Conservation (phyloP, 805 yeast species). For the Metschnikowia kunwiensis region DNA sequence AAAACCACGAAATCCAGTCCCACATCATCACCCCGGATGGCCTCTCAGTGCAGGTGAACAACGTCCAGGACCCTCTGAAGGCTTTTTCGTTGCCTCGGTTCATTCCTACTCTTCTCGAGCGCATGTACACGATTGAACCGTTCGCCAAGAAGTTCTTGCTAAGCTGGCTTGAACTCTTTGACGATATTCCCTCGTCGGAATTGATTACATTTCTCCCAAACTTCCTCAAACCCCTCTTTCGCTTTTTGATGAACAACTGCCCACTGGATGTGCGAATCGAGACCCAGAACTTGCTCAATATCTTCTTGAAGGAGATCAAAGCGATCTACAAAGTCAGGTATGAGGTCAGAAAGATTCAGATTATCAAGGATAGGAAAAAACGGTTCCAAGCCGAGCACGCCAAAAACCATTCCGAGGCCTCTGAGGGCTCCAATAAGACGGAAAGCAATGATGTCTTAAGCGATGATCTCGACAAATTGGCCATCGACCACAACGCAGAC, state of each 20-base stretch:
- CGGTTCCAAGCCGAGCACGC: not conserved
- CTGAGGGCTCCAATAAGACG: no score
- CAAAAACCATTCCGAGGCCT: not conserved
- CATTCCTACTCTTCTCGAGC: conserved; percentile 85
- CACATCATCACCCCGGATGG: conserved; percentile 55
- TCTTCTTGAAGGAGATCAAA: conserved; percentile 75
- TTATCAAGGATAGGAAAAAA: conserved; percentile 15
- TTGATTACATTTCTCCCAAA: conserved; percentile 84
- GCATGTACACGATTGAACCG: conserved; percentile 90
- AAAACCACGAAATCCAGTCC: conserved; percentile 32
- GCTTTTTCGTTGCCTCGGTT: conserved; percentile 86
- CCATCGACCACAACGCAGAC: conserved; percentile 1
- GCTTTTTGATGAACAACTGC: conserved; percentile 71
- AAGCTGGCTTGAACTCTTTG: conserved; percentile 89
- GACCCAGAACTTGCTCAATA: conserved; percentile 73
- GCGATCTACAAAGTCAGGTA: conserved; percentile 68
- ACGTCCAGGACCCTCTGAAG: conserved; percentile 53
- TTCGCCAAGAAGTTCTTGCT: conserved; percentile 88
- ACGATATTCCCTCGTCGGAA: conserved; percentile 89
- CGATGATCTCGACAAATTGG: not conserved
- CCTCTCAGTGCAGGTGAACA: conserved; percentile 56
- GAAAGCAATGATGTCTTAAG: not conserved
- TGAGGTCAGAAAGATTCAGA: conserved; percentile 37
- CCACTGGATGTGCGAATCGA: conserved; percentile 85
- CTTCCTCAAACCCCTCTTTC: conserved; percentile 77